Evolutionary conservation across 2,329 filamentous ascomycete genomes (phyloP), one percentile per base, ranked within the genome.

Genomic region (Bipolaris bicolor): DNA sequence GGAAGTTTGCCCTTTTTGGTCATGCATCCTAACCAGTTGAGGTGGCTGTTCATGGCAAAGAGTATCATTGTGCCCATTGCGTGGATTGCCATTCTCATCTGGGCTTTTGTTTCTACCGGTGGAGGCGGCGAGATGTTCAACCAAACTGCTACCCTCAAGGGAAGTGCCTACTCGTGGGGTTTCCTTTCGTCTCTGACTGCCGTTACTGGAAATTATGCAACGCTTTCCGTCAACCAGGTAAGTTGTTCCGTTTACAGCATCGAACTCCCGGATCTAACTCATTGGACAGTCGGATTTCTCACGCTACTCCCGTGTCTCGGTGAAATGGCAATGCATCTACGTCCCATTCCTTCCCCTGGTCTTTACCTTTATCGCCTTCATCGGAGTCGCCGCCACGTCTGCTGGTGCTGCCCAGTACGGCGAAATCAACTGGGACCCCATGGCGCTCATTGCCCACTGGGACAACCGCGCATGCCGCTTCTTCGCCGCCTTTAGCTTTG

Each of bases 31-130:
- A 82, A 82, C 51, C 81, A 79, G 48, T 76, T 88, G 15, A 76
- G 82, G 45, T 84, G 79, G 67, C 66, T 86, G 39, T 86, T 86
- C 64, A 78, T 82, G 71, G 78, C 73, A 1, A 78, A 80, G 60
- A 68, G 74, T 18, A 69, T 78, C 10, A 76, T 81, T 56, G 77
- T 87, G 10, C 86, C 86, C 1, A 76, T 84, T n/a, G 82, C 84
- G 1, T 86, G 85, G 68, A 79, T 89, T 56, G 84, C 83, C 1
- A 87, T 86, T 20, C 78, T 89, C 66, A 83, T 86, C 44, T 89
- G 86, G 86, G 83, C 83, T 3, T 81, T 89, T 57, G 80, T 82
- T 2, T 77, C 79, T 4, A 83, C 84, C 49, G 82, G 83, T 3
- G 82, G 82, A 18, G 72, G 82, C n/a, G 73, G 72, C 0, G 79